These are phyloP conservation scores for Coemansia sp. DNA, from an alignment of 192 early-diverging fungal species.

Conservation along the genomic window DNA sequence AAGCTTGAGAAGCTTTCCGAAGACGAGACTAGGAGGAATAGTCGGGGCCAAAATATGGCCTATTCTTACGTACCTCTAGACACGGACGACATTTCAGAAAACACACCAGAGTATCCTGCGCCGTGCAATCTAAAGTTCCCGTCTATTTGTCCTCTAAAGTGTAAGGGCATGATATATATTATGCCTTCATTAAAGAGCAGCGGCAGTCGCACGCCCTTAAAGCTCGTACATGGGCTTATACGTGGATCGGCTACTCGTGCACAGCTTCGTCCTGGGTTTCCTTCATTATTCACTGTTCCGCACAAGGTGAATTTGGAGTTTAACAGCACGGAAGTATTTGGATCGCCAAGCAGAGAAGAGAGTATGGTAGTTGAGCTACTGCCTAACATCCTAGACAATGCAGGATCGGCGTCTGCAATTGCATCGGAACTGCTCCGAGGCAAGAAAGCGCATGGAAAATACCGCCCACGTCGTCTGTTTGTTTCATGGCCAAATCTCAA, in stretches of 20 bases:
- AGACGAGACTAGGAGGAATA: conserved; percentile 62
- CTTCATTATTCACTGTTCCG: conserved; percentile 78
- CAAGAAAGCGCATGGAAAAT: conserved; percentile 25
- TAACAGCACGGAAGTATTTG: conserved; percentile 86
- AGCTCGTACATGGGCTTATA: conserved; percentile 63
- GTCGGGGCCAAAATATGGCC: conserved; percentile 61
- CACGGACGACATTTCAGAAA: conserved; percentile 41
- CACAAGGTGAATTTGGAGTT: conserved; percentile 67
- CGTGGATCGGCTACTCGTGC: conserved; percentile 64
- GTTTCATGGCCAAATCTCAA: conserved; percentile 83
- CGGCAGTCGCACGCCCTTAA: conserved; percentile 13
- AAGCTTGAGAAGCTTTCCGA: conserved; percentile 62
- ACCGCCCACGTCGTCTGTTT: conserved; percentile 43
- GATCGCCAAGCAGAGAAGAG: conserved; percentile 68
- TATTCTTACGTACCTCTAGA: conserved; percentile 59
- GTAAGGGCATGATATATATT: conserved; percentile 58
- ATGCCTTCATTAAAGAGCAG: conserved; percentile 61
- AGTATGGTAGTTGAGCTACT: conserved; percentile 37
- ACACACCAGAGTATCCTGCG: conserved; percentile 53
- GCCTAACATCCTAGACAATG: conserved; percentile 14
- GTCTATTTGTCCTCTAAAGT: conserved; percentile 61
- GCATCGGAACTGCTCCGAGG: conserved; percentile 37
- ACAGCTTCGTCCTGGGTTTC: conserved; percentile 79
- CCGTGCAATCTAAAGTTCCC: conserved; percentile 70
- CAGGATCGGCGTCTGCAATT: conserved; percentile 15